These are phyloP conservation scores for barley (Hordeum vulgare) DNA, from an alignment of 176 grass and related monocot genomes.

Conservation along the genomic window DNA sequence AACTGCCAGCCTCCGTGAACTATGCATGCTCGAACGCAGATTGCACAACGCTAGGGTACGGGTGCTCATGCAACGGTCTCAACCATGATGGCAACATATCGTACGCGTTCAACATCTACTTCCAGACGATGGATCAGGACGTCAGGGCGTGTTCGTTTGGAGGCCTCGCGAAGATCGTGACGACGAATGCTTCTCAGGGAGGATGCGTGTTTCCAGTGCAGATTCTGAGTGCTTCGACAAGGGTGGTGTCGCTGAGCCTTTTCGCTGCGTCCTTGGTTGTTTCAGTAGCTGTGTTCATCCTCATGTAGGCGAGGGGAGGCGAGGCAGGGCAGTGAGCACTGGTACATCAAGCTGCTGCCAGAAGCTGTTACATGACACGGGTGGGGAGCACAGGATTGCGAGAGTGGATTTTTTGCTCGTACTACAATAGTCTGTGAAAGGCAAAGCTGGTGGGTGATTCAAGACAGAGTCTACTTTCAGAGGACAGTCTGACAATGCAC, in stretches of 20 bases:
- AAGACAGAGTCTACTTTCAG: constrained; percentile 19
- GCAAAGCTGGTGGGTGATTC: no score
- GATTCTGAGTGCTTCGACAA: constrained; percentile 37
- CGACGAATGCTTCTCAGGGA: no score
- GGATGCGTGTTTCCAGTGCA: constrained; percentile 54
- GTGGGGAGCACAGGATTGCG: no score
- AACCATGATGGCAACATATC: constrained; percentile 54
- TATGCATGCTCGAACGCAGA: constrained; percentile 65
- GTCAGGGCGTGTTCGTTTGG: no score
- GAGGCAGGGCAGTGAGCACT: no score
- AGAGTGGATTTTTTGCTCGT: no score
- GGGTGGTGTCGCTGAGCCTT: constrained; percentile 17
- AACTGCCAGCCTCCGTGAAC: constrained; percentile 42
- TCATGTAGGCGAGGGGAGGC: constrained; percentile 21
- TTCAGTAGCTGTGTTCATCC: constrained; percentile 12
- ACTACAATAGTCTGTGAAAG: no score
- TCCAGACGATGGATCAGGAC: no score
- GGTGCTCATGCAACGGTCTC: constrained; percentile 50
- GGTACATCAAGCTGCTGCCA: no score
- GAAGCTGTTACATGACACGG: no score
- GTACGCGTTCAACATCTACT: constrained; percentile 60
- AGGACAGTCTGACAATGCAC: background rate
- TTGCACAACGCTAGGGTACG: constrained; percentile 68
- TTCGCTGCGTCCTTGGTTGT: constrained; percentile 31
- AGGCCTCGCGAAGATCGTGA: no score